Conservation (phyloP, 495 filamentous ascomycete species). For the Neurospora hispaniola region DNA sequence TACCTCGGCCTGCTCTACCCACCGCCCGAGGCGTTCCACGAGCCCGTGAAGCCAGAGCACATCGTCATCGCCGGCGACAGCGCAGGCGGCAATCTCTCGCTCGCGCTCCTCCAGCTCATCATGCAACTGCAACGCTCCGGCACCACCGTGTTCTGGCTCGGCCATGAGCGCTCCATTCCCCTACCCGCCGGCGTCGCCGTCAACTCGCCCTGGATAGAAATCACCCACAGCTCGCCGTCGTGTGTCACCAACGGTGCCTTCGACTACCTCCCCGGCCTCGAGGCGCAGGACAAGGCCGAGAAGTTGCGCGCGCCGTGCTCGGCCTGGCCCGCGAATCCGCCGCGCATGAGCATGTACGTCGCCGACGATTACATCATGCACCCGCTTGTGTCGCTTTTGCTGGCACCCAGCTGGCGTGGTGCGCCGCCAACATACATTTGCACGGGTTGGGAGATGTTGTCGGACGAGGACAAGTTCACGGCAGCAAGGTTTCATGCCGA, state of each 20-base stretch:
- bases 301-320: constrained; percentile 41
- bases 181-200: constrained; percentile 60
- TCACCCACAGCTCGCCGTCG: constrained; percentile 65
- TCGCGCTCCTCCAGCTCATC: constrained; percentile 63
- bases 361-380: constrained; percentile 53
- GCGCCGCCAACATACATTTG: constrained; percentile 61
- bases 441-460: constrained; percentile 69
- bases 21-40: constrained; percentile 60
- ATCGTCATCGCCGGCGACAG: constrained; percentile 81
- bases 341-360: constrained; percentile 58
- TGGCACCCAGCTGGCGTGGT: constrained; percentile 55
- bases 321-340: constrained; percentile 64
- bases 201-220: constrained; percentile 67
- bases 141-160: constrained; percentile 52
- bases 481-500: constrained; percentile 48
- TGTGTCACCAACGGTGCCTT: constrained; percentile 48
- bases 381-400: constrained; percentile 63
- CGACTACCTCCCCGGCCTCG: constrained; percentile 61
- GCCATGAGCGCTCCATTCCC: constrained; percentile 40
- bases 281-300: constrained; percentile 17
- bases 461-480: constrained; percentile 58
- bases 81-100: constrained; percentile 68
- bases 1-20: constrained; percentile 81
- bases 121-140: constrained; percentile 53
- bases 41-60: constrained; percentile 53